These are phyloP conservation scores for Lentinula lateritia DNA, from an alignment of 768 basidiomycete genomes.

Conservation along the genomic window DNA sequence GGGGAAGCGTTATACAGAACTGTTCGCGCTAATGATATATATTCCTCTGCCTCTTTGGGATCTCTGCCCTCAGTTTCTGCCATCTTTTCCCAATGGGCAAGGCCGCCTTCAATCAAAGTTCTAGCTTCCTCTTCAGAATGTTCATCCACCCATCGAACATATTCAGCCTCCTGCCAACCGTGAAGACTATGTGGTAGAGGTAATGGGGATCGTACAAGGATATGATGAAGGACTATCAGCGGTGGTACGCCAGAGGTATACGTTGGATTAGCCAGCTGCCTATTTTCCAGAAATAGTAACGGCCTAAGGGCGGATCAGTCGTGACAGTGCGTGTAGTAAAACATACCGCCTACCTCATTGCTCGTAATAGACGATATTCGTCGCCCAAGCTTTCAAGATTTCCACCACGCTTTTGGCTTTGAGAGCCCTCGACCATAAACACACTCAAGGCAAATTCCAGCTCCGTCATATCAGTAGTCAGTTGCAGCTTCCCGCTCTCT, in stretches of 20 bases:
- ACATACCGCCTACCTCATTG: constrained; percentile 61
- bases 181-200: constrained; percentile 85
- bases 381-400: constrained; percentile 75
- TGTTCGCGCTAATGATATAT: constrained; percentile 58
- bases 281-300: constrained; percentile 83
- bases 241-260: constrained; percentile 78
- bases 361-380: constrained; percentile 81
- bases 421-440: constrained; percentile 57
- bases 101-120: constrained; percentile 73
- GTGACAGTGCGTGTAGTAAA: not conserved
- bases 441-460: constrained; percentile 88
- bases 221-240: constrained; percentile 85
- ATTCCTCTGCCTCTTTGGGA: constrained; percentile 45
- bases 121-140: constrained; percentile 78
- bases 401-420: constrained; percentile 50
- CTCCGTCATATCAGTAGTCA: constrained; percentile 95
- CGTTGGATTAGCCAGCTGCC: constrained; percentile 54
- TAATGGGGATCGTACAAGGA: constrained; percentile 83
- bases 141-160: constrained; percentile 93
- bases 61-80: constrained; percentile 53
- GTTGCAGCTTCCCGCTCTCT: constrained; percentile 89
- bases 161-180: constrained; percentile 94
- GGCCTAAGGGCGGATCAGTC: constrained; percentile 44
- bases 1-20: constrained; percentile 28
- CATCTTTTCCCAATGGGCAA: constrained; percentile 75